Percentiles rank a stretch among this genome's conserved stretches.
Conservation (phyloP, 2,329 filamentous ascomycete genomes). For the Botrytis fabae region DNA sequence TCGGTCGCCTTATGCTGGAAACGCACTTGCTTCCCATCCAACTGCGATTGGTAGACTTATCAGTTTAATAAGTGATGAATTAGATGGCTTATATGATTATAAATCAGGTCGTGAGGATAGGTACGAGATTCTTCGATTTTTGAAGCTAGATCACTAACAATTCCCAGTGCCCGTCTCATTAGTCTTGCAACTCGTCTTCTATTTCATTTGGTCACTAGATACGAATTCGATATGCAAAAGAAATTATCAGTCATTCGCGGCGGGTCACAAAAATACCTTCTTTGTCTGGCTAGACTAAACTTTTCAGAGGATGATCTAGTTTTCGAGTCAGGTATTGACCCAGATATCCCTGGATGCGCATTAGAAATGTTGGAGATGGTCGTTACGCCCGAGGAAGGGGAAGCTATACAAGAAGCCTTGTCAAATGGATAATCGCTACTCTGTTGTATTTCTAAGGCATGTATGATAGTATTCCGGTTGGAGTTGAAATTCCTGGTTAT, state of each 20-base stretch:
- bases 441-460: background rate
- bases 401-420: constrained; percentile 48
- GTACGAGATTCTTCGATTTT: constrained; percentile 30
- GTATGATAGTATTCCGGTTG: background rate
- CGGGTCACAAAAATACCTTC: constrained; percentile 77
- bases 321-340: constrained; percentile 73
- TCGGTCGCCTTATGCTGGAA: constrained; percentile 60
- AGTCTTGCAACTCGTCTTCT: constrained; percentile 62
- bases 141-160: constrained; percentile 15
- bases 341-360: constrained; percentile 77
- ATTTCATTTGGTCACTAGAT: constrained; percentile 58
- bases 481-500: background rate
- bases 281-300: constrained; percentile 78
- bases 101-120: constrained; percentile 45
- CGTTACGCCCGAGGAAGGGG: constrained; percentile 77
- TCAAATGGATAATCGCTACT: background rate
- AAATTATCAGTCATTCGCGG: constrained; percentile 71
- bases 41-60: constrained; percentile 74
- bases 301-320: constrained; percentile 78
- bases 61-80: constrained; percentile 70
- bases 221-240: constrained; percentile 68
- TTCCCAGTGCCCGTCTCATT: constrained; percentile 48
- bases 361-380: constrained; percentile 78
- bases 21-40: constrained; percentile 66
- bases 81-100: constrained; percentile 60